phyloP scores from a whole-genome alignment of 2,329 filamentous ascomycete genomes.

The Aspergillus pseudoterreus region DNA sequence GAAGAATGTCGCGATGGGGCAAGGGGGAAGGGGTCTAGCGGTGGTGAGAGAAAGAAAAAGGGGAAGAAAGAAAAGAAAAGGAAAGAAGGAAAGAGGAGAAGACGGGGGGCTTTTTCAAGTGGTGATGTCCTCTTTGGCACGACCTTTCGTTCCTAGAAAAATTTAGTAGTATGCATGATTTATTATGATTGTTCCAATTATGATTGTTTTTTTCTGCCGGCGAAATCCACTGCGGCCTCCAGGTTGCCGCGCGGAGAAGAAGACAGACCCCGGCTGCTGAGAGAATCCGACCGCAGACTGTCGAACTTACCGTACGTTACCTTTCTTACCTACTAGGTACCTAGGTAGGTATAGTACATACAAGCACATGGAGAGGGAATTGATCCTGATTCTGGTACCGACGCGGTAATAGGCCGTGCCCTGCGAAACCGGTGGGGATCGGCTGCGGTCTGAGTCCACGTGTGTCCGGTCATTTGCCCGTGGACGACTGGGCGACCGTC shows the following conservation, averaged over 20 bases:
- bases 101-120: constrained; percentile 7
- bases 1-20: neutral
- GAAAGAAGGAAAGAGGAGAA: constrained; percentile 4
- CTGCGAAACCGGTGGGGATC: neutral
- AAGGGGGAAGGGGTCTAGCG: neutral
- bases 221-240: constrained; percentile 11
- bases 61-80: constrained; percentile 2
- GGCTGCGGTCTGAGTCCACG: constrained; percentile 7
- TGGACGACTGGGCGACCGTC: neutral
- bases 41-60: neutral
- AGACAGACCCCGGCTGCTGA: constrained; percentile 2
- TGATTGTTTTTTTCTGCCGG: constrained; percentile 23
- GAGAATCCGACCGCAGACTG: constrained; percentile 8
- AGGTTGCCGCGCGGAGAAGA: constrained; percentile 11
- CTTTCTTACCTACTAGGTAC: no score
- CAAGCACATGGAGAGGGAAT: no score
- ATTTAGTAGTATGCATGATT: constrained; percentile 5
- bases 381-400: no score
- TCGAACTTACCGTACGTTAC: neutral
- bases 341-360: no score
- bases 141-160: constrained; percentile 5
- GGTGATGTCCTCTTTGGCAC: constrained; percentile 1
- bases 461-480: constrained; percentile 9
- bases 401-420: no score
- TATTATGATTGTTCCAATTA: constrained; percentile 5